These are phyloP conservation scores for Zygoascus tannicola DNA, from an alignment of 805 yeast species.

Conservation along the genomic window DNA sequence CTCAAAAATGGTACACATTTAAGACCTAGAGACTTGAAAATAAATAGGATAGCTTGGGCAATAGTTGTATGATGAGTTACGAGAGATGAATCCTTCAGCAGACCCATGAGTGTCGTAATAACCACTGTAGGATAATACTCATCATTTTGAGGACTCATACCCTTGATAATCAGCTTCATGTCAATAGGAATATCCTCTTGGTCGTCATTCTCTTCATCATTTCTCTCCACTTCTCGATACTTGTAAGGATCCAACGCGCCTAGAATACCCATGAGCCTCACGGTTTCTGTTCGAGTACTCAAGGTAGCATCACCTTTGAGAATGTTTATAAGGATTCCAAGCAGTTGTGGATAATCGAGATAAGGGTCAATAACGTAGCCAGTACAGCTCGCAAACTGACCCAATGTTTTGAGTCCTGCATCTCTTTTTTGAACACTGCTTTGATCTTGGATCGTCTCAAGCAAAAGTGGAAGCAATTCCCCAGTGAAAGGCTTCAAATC, in stretches of 20 bases:
- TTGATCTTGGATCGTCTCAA: conserved; percentile 87
- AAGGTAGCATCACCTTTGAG: conserved; percentile 72
- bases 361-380: conserved; percentile 94
- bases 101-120: conserved; percentile 71
- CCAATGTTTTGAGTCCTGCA: conserved; percentile 79
- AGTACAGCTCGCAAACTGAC: conserved; percentile 80
- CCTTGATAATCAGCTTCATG: conserved; percentile 81
- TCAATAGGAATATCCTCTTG: conserved; percentile 78
- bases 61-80: conserved; percentile 83
- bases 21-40: conserved; percentile 79
- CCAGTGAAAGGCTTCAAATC: conserved; percentile 64
- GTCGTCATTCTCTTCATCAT: conserved; percentile 41
- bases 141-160: conserved; percentile 76
- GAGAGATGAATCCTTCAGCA: conserved; percentile 75
- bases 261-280: conserved; percentile 77
- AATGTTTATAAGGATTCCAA: conserved; percentile 73
- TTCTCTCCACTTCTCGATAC: conserved; percentile 81
- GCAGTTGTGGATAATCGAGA: conserved; percentile 79
- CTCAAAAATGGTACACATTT: conserved; percentile 85
- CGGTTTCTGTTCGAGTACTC: conserved; percentile 75
- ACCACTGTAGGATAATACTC: conserved; percentile 96
- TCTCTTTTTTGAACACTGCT: conserved; percentile 76
- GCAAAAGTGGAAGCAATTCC: conserved; percentile 74
- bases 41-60: conserved; percentile 87
- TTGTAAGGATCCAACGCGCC: conserved; percentile 98